Evolutionary conservation across 2,329 filamentous ascomycete genomes (phyloP), one percentile per base, ranked within the genome.

Genomic region (Aspergillus ruber): DNA sequence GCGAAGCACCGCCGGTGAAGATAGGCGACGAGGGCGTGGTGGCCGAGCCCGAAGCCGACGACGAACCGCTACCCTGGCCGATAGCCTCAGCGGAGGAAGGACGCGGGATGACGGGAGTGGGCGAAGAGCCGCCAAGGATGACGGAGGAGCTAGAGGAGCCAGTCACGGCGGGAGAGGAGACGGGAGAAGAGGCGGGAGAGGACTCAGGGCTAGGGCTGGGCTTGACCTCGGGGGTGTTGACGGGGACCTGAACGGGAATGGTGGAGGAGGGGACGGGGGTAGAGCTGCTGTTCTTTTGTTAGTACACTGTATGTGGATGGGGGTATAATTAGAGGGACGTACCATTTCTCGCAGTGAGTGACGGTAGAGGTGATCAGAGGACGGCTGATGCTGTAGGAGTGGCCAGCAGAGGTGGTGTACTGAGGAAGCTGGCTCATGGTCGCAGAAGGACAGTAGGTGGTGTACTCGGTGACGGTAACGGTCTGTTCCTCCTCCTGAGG

Each of bases 331-430:
- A 8, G 35, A 13, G 33, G 10, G 35, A 45, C 64, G 58, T 66
- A 71, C 68, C 70, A 70, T 58, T 65, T 54, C 60, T 63, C 61
- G 63, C 69, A 72, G 59, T 65, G 59, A 55, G 66, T 67, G 55
- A 84, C 74, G 58, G 76, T 81, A 54, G 82, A 65, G 47, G 75
- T 76, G 55, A 65, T 58, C 56, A 78, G 67, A 51, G 80, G 73
- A 62, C 74, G 69, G 45, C 74, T 77, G 56, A 81, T 73, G 42
- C 76, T 87, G 82, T 82, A 86, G 59, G 83, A 18, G 12, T 25
- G 80, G 78, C 84, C 85, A 77, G 84, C 75, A 60, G 81, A 81
- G 76, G 86, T 80, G 74, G 83, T 86, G 69, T 86, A 70, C 67
- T 81, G 84, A 67, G 82, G 84, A 65, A 83, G 71, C 79, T 81